Evolutionary conservation across 1,139 yeast species (phyloP).

Genomic region (Candida frijolesensis): DNA sequence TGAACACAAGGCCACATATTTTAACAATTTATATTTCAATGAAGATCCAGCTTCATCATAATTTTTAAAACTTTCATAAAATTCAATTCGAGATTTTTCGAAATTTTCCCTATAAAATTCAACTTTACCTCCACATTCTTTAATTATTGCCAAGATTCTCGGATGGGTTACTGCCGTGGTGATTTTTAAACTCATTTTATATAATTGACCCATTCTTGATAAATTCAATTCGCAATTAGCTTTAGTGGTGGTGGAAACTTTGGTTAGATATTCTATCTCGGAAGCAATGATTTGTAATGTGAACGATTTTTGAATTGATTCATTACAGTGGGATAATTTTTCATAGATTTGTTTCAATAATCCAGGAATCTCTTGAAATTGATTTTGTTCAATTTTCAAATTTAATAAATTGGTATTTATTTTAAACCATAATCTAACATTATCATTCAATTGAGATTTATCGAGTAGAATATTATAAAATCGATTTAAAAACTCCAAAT

Average conservation of each 20-base stretch:
- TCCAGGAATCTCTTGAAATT: slow-evolving; percentile 36
- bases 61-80: slow-evolving; percentile 72
- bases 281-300: slow-evolving; percentile 66
- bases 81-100: slow-evolving; percentile 62
- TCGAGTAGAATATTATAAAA: slow-evolving; percentile 33
- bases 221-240: slow-evolving; percentile 27
- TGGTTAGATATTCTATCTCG: slow-evolving; percentile 57
- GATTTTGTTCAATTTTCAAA: slow-evolving; percentile 42
- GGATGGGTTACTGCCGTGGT: slow-evolving; percentile 78
- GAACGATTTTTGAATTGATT: slow-evolving; percentile 46
- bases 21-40: slow-evolving; percentile 56
- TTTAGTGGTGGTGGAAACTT: slow-evolving; percentile 9
- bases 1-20: slow-evolving; percentile 65
- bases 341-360: slow-evolving; percentile 45
- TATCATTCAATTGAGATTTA: slow-evolving; percentile 21
- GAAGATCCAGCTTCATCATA: slow-evolving; percentile 80
- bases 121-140: slow-evolving; percentile 76
- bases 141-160: slow-evolving; percentile 64
- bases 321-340: slow-evolving; percentile 41
- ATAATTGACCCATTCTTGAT: slow-evolving; percentile 46
- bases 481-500: slow-evolving; percentile 23
- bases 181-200: slow-evolving; percentile 49
- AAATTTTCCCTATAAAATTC: slow-evolving; percentile 63
- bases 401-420: slow-evolving; percentile 55
- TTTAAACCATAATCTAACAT: slow-evolving; percentile 59